Conservation (phyloP, 2,329 filamentous ascomycete species). For the Phaeosphaeria sp. region DNA sequence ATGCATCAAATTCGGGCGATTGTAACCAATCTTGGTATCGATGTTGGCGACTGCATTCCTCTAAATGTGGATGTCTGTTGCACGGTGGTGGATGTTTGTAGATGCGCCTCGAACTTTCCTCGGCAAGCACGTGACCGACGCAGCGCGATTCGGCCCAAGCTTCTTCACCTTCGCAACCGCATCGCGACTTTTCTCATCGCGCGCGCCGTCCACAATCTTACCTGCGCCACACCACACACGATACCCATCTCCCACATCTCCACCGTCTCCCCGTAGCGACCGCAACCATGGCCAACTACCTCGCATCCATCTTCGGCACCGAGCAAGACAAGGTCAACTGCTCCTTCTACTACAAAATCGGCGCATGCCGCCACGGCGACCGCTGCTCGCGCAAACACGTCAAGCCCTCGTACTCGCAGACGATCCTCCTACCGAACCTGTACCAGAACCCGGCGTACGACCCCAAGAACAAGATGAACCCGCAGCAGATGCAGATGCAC, state of each 20-base stretch:
- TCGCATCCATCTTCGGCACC: slow-evolving; percentile 98
- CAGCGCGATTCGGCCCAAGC: slow-evolving; percentile 7
- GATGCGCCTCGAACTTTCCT: background rate
- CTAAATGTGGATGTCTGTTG: background rate
- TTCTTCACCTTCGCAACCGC: slow-evolving; percentile 18
- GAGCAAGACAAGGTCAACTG: slow-evolving; percentile 99
- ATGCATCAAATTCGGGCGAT: too few species aligned
- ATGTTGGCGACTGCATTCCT: background rate
- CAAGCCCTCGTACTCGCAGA: slow-evolving; percentile 98
- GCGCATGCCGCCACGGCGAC: slow-evolving; percentile 97
- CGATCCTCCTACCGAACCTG: slow-evolving; percentile 95
- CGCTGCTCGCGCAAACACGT: slow-evolving; percentile 98
- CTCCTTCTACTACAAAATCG: slow-evolving; percentile 99
- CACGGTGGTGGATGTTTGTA: background rate
- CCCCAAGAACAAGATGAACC: slow-evolving; percentile 95
- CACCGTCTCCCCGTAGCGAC: background rate
- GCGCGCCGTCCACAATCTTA: slow-evolving; percentile 7
- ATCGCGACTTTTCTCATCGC: slow-evolving; percentile 24
- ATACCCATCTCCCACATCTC: slow-evolving; percentile 1
- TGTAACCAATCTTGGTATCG: too few species aligned
- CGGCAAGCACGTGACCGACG: background rate
- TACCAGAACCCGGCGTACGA: slow-evolving; percentile 99
- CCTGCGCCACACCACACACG: slow-evolving; percentile 9
- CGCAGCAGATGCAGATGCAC: slow-evolving; percentile 96
- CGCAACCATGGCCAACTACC: slow-evolving; percentile 86